These are phyloP conservation scores for Puya raimondii DNA, from an alignment of 176 grass and related monocot species.

Conservation along the genomic window DNA sequence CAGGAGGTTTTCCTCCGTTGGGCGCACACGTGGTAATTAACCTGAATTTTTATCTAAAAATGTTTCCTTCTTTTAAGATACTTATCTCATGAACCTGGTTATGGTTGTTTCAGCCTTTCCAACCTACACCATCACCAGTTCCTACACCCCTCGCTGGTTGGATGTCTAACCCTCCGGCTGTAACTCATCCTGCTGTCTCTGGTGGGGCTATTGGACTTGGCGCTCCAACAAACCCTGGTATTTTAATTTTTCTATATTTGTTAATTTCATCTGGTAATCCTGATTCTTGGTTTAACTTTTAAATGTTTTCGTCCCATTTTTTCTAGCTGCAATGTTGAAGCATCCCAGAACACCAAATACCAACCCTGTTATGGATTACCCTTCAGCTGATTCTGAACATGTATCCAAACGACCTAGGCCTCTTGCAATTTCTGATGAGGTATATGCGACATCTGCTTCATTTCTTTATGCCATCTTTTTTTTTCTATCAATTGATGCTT, in stretches of 20 bases:
- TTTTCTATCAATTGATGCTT: constrained; percentile 8
- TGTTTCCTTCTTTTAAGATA: neutral
- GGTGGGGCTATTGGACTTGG: constrained; percentile 87
- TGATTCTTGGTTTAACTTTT: neutral
- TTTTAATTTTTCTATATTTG: constrained; percentile 1
- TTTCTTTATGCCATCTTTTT: constrained; percentile 5
- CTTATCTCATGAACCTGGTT: constrained; percentile 10
- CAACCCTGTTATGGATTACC: constrained; percentile 75
- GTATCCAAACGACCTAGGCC: constrained; percentile 76
- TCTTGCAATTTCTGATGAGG: constrained; percentile 91
- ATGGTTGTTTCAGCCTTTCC: constrained; percentile 72
- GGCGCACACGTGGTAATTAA: constrained; percentile 83
- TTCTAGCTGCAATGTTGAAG: constrained; percentile 72
- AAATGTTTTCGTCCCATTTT: neutral
- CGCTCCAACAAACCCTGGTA: constrained; percentile 91
- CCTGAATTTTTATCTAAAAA: constrained; percentile 15
- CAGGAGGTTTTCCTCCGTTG: constrained; percentile 85
- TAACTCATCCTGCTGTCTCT: constrained; percentile 72
- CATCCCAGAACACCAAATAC: constrained; percentile 71
- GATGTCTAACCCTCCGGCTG: constrained; percentile 91
- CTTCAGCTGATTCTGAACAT: constrained; percentile 88
- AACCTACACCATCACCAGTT: constrained; percentile 69
- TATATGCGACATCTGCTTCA: constrained; percentile 25
- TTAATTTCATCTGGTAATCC: neutral
- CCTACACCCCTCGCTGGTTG: constrained; percentile 78